A percentile compares a stretch with the other conserved stretches of the same genome.
Conservation (phyloP, 2,329 filamentous ascomycete genomes). For the Pseudogymnoascus sp. region DNA sequence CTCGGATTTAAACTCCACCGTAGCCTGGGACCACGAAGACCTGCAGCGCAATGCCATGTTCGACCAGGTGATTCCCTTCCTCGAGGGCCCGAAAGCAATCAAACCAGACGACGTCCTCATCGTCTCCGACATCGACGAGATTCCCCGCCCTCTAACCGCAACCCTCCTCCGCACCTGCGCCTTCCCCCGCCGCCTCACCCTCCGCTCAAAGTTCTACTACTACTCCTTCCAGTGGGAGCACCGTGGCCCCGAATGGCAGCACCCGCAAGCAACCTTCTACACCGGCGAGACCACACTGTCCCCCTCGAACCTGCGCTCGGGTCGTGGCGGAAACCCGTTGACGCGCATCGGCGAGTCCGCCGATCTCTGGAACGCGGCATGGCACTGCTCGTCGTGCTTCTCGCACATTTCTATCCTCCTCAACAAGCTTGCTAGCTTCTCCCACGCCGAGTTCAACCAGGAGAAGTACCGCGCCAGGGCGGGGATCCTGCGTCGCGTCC, state of each 20-base stretch:
- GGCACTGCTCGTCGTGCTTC: slow-evolving; percentile 58
- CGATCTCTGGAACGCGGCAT: slow-evolving; percentile 42
- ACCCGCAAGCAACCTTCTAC: slow-evolving; percentile 53
- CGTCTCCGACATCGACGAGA: slow-evolving; percentile 51
- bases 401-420: slow-evolving; percentile 45
- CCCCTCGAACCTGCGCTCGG: slow-evolving; percentile 45
- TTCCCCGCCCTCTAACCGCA: slow-evolving; percentile 44
- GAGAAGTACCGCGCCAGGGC: slow-evolving; percentile 38
- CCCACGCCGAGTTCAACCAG: slow-evolving; percentile 45
- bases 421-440: slow-evolving; percentile 48
- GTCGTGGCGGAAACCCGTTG: slow-evolving; percentile 34
- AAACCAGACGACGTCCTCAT: slow-evolving; percentile 45
- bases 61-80: slow-evolving; percentile 37
- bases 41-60: slow-evolving; percentile 34
- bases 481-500: slow-evolving; percentile 42
- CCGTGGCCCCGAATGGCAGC: slow-evolving; percentile 40
- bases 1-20: slow-evolving; percentile 19
- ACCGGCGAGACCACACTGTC: slow-evolving; percentile 40
- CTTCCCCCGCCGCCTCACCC: slow-evolving; percentile 44
- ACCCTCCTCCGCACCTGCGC: slow-evolving; percentile 40
- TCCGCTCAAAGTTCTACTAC: slow-evolving; percentile 46
- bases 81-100: slow-evolving; percentile 36
- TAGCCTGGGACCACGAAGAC: slow-evolving; percentile 31
- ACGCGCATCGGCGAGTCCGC: slow-evolving; percentile 35
- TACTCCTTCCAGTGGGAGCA: slow-evolving; percentile 49